A percentile compares a stretch with the other conserved stretches of the same genome.
phyloP scores from a whole-genome alignment of 192 early-diverging fungal genomes.

The Neocallimastix lanati region DNA sequence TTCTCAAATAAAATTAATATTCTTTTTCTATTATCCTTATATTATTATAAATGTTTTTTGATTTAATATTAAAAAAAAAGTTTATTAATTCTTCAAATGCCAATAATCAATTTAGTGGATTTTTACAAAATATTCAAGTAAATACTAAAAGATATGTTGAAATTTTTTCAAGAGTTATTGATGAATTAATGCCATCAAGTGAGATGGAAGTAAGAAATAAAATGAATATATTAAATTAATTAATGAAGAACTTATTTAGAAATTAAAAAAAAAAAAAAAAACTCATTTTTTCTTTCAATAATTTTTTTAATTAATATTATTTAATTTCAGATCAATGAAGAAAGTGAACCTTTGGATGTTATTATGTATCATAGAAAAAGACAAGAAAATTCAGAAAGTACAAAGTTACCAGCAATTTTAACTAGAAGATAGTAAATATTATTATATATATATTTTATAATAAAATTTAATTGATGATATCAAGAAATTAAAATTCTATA shows the following conservation, averaged over 20 bases:
- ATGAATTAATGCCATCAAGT: slow-evolving; percentile 28
- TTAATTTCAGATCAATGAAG: slow-evolving; percentile 30
- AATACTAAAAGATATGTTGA: slow-evolving; percentile 78
- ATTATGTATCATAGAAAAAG: slow-evolving; percentile 67
- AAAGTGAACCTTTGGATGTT: slow-evolving; percentile 72
- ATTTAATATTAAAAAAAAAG: neutral
- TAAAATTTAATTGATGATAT: no score
- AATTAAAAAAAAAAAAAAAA: no score
- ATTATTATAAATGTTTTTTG: no score
- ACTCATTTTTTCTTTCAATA: no score
- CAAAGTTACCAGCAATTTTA: slow-evolving; percentile 56
- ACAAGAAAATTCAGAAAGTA: slow-evolving; percentile 21
- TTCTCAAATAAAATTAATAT: no score
- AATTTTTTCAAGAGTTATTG: slow-evolving; percentile 60
- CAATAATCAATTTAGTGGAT: slow-evolving; percentile 1
- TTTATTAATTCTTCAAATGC: neutral
- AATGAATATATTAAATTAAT: no score
- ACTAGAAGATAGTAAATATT: slow-evolving; percentile 65
- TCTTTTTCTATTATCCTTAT: no score
- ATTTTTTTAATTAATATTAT: no score
- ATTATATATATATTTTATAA: neutral
- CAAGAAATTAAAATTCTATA: no score
- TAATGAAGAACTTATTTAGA: no score
- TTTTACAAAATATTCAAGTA: slow-evolving; percentile 37
- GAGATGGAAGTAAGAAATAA: slow-evolving; percentile 9